phyloP scores from a whole-genome alignment of 768 basidiomycete genomes.

The Lentinula sp. region DNA sequence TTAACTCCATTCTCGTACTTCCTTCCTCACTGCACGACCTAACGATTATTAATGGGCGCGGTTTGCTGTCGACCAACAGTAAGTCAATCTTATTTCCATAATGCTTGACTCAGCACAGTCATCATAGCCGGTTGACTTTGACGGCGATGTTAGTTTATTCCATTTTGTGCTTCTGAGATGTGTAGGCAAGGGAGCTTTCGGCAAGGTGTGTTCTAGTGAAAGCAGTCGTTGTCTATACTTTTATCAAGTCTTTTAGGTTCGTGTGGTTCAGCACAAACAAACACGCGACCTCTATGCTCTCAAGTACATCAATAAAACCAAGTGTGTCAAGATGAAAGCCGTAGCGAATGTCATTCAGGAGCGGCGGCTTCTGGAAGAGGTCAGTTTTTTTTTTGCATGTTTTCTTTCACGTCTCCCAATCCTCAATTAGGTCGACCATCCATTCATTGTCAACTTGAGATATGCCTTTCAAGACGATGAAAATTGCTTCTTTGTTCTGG shows the following conservation, averaged over 20 bases:
- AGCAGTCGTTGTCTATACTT: neutral
- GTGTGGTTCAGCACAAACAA: slow-evolving; percentile 98
- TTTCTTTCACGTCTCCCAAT: slow-evolving; percentile 14
- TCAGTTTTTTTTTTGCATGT: slow-evolving; percentile 22
- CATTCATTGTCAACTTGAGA: slow-evolving; percentile 89
- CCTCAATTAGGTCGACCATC: slow-evolving; percentile 75
- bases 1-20: neutral
- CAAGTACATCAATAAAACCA: slow-evolving; percentile 98
- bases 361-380: slow-evolving; percentile 91
- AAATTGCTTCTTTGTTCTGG: slow-evolving; percentile 97
- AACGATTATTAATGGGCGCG: slow-evolving; percentile 58
- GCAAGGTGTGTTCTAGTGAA: slow-evolving; percentile 62
- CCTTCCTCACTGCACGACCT: neutral
- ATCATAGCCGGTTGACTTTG: slow-evolving; percentile 85
- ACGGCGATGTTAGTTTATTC: slow-evolving; percentile 93
- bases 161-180: slow-evolving; percentile 93
- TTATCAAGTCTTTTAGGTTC: slow-evolving; percentile 56
- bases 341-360: slow-evolving; percentile 98
- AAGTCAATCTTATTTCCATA: slow-evolving; percentile 12
- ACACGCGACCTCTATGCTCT: slow-evolving; percentile 94
- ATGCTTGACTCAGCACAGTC: neutral
- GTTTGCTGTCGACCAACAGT: slow-evolving; percentile 83
- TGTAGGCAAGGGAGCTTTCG: slow-evolving; percentile 98
- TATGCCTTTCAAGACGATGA: slow-evolving; percentile 99
- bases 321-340: slow-evolving; percentile 98